phyloP scores from a whole-genome alignment of 768 basidiomycete genomes.

The Tubosaeta brunneosetosa region DNA sequence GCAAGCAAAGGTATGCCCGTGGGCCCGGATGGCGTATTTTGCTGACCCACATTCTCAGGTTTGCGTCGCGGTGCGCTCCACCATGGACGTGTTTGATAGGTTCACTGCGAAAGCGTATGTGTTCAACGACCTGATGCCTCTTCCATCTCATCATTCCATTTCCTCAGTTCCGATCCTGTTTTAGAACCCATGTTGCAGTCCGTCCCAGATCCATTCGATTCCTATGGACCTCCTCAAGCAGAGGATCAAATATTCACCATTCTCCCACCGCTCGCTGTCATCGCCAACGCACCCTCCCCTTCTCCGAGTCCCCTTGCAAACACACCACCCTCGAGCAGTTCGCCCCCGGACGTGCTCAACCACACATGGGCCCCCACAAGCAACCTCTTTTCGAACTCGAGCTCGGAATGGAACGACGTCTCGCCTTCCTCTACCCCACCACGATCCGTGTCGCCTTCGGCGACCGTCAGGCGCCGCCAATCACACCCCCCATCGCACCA shows the following conservation, averaged over 20 bases:
- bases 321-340: slow-evolving; percentile 37
- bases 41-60: slow-evolving; percentile 40
- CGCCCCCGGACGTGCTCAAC: slow-evolving; percentile 29
- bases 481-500: slow-evolving; percentile 45
- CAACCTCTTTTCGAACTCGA: slow-evolving; percentile 45
- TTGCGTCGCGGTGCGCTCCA: slow-evolving; percentile 80
- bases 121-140: slow-evolving; percentile 1
- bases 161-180: slow-evolving; percentile 71
- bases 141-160: slow-evolving; percentile 11
- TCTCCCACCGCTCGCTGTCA: slow-evolving; percentile 75
- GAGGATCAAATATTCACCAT: slow-evolving; percentile 94
- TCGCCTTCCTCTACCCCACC: slow-evolving; percentile 40
- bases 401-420: slow-evolving; percentile 53
- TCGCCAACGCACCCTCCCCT: slow-evolving; percentile 60
- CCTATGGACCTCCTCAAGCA: slow-evolving; percentile 81
- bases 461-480: slow-evolving; percentile 41
- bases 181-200: slow-evolving; percentile 89
- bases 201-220: slow-evolving; percentile 89
- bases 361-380: slow-evolving; percentile 50
- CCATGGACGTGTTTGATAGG: slow-evolving; percentile 88
- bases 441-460: slow-evolving; percentile 50
- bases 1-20: slow-evolving; percentile 62
- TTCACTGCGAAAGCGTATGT: slow-evolving; percentile 82
- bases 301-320: slow-evolving; percentile 56
- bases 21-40: neutral